Conservation (phyloP, 257 asterid genomes). For the Capsicum rhomboideum region DNA sequence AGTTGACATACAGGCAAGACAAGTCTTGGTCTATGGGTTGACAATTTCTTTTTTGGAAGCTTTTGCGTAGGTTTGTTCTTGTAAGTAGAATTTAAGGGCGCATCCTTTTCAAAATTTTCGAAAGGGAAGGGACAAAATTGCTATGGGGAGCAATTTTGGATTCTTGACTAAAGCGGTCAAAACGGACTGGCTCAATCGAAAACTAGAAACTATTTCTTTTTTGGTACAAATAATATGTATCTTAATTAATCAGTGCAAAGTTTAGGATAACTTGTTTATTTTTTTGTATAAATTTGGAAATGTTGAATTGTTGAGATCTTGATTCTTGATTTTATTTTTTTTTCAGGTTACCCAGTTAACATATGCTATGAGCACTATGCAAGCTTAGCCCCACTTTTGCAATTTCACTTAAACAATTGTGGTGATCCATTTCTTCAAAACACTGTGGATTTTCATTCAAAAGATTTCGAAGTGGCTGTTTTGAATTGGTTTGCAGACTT, state of each 20-base stretch:
- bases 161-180: neutral
- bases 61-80: neutral
- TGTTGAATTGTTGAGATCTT: neutral
- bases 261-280: neutral
- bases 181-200: neutral
- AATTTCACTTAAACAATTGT: conserved; percentile 16
- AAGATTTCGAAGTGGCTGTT: conserved; percentile 19
- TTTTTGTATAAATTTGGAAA: neutral
- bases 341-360: conserved; percentile 15
- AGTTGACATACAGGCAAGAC: neutral
- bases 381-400: conserved; percentile 7
- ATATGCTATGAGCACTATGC: conserved; percentile 3
- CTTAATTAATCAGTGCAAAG: too few relatives aligned
- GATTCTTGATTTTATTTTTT: neutral
- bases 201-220: neutral
- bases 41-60: neutral
- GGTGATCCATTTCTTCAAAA: conserved; percentile 21
- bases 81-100: neutral
- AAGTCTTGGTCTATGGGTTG: neutral
- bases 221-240: neutral
- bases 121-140: neutral
- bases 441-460: conserved; percentile 13
- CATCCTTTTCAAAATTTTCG: neutral
- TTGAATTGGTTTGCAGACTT: conserved; percentile 17
- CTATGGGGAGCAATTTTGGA: too few relatives aligned